Percentiles rank a stretch among this genome's conserved stretches.
Evolutionary conservation across 73 alveolate genomes (phyloP).

Genomic region (Tetrahymena borealis): DNA sequence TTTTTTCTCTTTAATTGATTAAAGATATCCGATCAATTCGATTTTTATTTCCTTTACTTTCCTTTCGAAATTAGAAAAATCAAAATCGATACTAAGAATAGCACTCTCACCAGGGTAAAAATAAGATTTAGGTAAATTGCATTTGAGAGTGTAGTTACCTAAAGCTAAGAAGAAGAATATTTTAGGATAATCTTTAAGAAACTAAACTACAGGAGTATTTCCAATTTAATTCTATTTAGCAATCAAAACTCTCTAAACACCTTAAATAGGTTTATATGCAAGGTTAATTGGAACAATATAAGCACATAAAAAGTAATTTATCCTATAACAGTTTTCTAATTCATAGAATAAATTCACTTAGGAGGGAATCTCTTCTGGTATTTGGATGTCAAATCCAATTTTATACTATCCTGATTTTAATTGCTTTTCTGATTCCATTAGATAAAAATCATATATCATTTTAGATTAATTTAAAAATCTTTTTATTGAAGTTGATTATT

Average conservation of each 20-base stretch:
- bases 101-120: background rate
- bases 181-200: background rate
- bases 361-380: background rate
- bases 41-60: background rate
- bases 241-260: background rate
- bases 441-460: background rate
- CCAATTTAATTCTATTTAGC: background rate
- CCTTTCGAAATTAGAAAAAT: background rate
- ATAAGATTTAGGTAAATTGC: background rate
- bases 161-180: background rate
- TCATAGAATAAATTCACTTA: background rate
- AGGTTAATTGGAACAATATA: background rate
- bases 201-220: background rate
- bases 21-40: background rate
- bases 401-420: background rate
- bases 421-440: background rate
- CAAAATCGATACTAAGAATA: background rate
- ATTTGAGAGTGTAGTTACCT: background rate
- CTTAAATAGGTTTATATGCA: background rate
- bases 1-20: no score
- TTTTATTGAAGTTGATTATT: background rate
- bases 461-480: background rate
- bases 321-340: background rate
- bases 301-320: background rate
- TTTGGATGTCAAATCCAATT: background rate